phyloP scores from a whole-genome alignment of 768 basidiomycete genomes.

The Phanerochaete carnosa region DNA sequence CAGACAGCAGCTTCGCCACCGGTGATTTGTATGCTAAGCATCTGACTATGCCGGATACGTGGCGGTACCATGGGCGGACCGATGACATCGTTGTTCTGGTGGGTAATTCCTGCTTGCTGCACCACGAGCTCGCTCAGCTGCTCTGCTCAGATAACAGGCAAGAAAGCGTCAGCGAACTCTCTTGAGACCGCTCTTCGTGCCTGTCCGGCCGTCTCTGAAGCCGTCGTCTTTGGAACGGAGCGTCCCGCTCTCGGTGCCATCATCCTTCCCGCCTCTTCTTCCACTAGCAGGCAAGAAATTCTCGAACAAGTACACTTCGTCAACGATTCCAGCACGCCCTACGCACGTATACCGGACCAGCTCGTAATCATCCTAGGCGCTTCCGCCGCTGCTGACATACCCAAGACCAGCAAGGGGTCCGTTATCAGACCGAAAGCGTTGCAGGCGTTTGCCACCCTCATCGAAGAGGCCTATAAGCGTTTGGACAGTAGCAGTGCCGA shows the following conservation, averaged over 20 bases:
- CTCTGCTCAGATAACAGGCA: conserved; percentile 2
- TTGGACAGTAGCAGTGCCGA: background rate
- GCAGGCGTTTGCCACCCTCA: background rate
- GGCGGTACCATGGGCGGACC: conserved; percentile 5
- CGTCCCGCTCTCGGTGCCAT: background rate
- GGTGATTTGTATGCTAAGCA: conserved; percentile 9
- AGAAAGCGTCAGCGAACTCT: conserved; percentile 10
- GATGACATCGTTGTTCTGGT: conserved; percentile 11
- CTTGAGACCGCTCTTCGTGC: conserved; percentile 7
- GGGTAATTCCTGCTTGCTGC: background rate
- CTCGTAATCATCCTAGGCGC: conserved; percentile 1
- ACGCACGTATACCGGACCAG: conserved; percentile 1
- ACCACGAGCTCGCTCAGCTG: background rate
- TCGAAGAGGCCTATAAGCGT: conserved; percentile 5
- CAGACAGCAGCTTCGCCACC: conserved; percentile 7
- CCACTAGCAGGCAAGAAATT: background rate
- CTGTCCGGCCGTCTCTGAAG: conserved; percentile 5
- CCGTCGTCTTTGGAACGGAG: conserved; percentile 10
- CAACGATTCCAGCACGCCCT: conserved; percentile 2
- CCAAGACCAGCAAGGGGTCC: conserved; percentile 12
- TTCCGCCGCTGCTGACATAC: background rate
- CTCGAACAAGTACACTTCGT: background rate
- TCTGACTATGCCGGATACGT: conserved; percentile 3
- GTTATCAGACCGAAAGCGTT: conserved; percentile 7
- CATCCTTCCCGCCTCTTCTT: conserved; percentile 6